Evolutionary conservation across 768 basidiomycete genomes (phyloP).

Genomic region (Naganishia randhawae): DNA sequence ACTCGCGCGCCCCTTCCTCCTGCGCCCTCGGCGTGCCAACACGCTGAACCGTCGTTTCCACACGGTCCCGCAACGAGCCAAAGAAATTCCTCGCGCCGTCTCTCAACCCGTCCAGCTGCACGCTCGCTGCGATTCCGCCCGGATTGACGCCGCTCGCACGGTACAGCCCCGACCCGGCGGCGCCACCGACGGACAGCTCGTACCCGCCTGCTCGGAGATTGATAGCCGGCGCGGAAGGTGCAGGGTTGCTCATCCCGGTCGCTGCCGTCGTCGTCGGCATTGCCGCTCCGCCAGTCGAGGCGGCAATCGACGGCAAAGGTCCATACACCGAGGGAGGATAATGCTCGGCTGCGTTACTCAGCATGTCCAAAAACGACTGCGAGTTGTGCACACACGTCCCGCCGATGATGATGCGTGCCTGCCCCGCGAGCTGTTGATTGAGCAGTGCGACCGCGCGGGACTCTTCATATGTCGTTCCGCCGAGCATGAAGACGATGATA

Average conservation of each 20-base stretch:
- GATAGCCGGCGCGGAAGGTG: slow-evolving; percentile 48
- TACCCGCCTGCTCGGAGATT: slow-evolving; percentile 89
- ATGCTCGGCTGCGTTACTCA: slow-evolving; percentile 60
- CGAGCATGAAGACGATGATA: slow-evolving; percentile 92
- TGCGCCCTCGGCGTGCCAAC: slow-evolving; percentile 37
- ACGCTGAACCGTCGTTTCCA: slow-evolving; percentile 51
- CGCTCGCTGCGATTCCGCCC: slow-evolving; percentile 38
- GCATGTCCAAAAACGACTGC: slow-evolving; percentile 85
- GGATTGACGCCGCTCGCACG: slow-evolving; percentile 60
- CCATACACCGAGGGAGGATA: slow-evolving; percentile 51
- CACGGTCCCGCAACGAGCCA: slow-evolving; percentile 83
- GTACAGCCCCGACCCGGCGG: slow-evolving; percentile 77
- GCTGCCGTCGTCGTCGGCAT: slow-evolving; percentile 43
- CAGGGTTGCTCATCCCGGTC: slow-evolving; percentile 57
- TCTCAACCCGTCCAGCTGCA: slow-evolving; percentile 66
- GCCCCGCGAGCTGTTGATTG: slow-evolving; percentile 70
- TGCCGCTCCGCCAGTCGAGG: slow-evolving; percentile 60
- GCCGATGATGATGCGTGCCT: slow-evolving; percentile 77
- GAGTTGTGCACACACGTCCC: slow-evolving; percentile 96
- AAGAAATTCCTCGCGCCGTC: slow-evolving; percentile 83
- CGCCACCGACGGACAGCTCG: slow-evolving; percentile 87
- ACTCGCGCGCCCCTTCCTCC: not conserved
- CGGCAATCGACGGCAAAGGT: slow-evolving; percentile 41
- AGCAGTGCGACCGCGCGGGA: slow-evolving; percentile 76
- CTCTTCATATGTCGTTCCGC: slow-evolving; percentile 94